phyloP scores from a whole-genome alignment of 306 rosid genomes.

The Datisca glomerata region DNA sequence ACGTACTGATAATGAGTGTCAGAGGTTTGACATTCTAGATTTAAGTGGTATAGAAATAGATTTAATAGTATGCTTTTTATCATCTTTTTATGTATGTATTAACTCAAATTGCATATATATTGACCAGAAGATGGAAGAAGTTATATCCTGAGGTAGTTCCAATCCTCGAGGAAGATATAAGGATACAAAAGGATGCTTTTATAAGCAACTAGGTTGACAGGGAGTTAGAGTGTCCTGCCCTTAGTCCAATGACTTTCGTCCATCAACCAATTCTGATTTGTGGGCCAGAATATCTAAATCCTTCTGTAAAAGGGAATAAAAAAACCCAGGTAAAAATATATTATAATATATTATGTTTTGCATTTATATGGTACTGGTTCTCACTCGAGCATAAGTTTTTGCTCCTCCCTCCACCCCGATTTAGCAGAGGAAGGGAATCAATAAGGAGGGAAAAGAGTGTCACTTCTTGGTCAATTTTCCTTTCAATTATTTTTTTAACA shows the following conservation, averaged over 20 bases:
- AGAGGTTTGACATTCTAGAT: slow-evolving; percentile 76
- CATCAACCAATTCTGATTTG: slow-evolving; percentile 19
- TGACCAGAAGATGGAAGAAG: slow-evolving; percentile 71
- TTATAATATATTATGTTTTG: neutral
- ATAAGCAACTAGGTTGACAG: slow-evolving; percentile 73
- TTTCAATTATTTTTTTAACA: neutral
- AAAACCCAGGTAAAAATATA: slow-evolving; percentile 18
- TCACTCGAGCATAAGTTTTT: slow-evolving; percentile 11
- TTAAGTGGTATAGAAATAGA: no score
- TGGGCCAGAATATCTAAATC: slow-evolving; percentile 13
- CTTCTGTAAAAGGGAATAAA: slow-evolving; percentile 21
- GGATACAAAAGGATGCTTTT: slow-evolving; percentile 42
- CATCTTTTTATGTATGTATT: no score
- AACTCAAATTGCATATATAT: neutral
- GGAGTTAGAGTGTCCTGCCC: slow-evolving; percentile 75
- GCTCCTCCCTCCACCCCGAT: no score
- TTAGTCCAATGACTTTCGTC: slow-evolving; percentile 56
- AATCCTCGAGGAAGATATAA: slow-evolving; percentile 57
- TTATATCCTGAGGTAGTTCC: slow-evolving; percentile 58
- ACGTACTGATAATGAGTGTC: slow-evolving; percentile 88
- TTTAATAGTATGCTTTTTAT: no score
- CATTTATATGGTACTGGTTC: neutral
- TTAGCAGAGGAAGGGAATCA: slow-evolving; percentile 5
- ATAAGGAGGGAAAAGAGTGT: slow-evolving; percentile 11
- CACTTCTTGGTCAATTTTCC: slow-evolving; percentile 13